Evolutionary conservation across 2,329 filamentous ascomycete genomes (phyloP).

Genomic region (Aureobasidium pullulans): DNA sequence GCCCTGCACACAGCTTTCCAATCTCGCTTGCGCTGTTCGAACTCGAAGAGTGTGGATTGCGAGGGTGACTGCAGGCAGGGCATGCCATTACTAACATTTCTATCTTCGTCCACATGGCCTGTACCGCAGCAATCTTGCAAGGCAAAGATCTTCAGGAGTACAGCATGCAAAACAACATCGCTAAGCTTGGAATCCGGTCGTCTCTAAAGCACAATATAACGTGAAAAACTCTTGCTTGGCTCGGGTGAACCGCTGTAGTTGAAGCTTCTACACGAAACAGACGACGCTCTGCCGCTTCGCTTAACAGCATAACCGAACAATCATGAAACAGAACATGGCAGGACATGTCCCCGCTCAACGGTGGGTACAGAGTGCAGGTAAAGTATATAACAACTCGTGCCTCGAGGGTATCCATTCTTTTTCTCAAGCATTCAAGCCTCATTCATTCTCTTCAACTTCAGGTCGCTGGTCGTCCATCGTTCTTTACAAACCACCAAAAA

Average conservation of each 20-base stretch:
- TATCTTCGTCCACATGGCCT: not conserved
- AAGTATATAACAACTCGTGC: slow-evolving; percentile 5
- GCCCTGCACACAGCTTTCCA: not conserved
- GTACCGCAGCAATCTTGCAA: not conserved
- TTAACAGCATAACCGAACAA: slow-evolving; percentile 8
- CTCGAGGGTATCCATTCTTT: not conserved
- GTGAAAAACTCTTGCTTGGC: not conserved
- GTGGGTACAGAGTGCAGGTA: not conserved
- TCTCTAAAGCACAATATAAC: not conserved
- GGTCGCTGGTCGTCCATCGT: slow-evolving; percentile 12
- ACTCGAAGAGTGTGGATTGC: not conserved
- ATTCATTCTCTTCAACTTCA: slow-evolving; percentile 4
- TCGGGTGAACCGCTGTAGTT: not conserved
- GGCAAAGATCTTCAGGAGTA: not conserved
- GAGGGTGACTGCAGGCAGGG: not conserved
- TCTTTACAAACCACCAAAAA: slow-evolving; percentile 1
- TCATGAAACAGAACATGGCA: not conserved
- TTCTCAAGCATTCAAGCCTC: slow-evolving; percentile 2
- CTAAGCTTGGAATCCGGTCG: not conserved
- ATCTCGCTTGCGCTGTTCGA: not conserved
- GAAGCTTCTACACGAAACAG: slow-evolving; percentile 4
- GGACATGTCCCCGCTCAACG: not conserved
- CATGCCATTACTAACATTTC: not conserved
- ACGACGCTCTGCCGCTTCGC: slow-evolving; percentile 1
- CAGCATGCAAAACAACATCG: not conserved